These are phyloP conservation scores for Furcasterigmium furcatum DNA, from an alignment of 2,329 filamentous ascomycete species.

Conservation along the genomic window DNA sequence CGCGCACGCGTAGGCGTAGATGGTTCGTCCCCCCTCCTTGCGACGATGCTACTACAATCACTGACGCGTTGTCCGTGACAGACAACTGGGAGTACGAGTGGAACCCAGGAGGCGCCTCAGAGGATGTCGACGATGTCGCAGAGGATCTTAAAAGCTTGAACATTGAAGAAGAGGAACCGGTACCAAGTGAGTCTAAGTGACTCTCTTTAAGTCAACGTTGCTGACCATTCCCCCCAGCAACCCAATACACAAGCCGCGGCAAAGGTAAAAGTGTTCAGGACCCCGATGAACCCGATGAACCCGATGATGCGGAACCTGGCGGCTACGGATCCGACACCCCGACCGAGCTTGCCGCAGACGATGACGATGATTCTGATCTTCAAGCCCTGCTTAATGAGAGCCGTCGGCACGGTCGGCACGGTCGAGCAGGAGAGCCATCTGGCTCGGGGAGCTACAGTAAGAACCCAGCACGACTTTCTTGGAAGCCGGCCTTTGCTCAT, in stretches of 20 bases:
- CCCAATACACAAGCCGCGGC: neutral
- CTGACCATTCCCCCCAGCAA: too few species aligned
- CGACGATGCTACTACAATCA: neutral
- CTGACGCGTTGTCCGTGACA: conserved; percentile 8
- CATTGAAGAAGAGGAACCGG: neutral
- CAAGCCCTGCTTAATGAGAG: conserved; percentile 1
- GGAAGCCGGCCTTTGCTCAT: too few species aligned
- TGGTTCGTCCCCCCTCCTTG: conserved; percentile 16
- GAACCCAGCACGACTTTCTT: too few species aligned
- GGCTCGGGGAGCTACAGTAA: conserved; percentile 3
- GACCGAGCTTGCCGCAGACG: conserved; percentile 2
- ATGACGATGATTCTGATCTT: neutral
- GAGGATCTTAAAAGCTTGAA: neutral
- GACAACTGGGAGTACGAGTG: conserved; percentile 19
- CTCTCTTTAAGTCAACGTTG: too few species aligned
- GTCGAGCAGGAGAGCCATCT: neutral
- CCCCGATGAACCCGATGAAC: conserved; percentile 1
- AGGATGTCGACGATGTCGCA: neutral
- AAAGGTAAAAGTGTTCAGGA: conserved; percentile 5
- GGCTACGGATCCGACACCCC: neutral
- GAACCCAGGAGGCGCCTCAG: neutral
- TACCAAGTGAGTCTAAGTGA: neutral
- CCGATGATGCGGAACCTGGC: conserved; percentile 1
- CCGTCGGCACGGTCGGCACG: neutral
- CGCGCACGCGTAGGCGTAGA: conserved; percentile 19